Evolutionary conservation across 1,284 basidiomycete species (phyloP).

Genomic region (Microbotryum saponariae): DNA sequence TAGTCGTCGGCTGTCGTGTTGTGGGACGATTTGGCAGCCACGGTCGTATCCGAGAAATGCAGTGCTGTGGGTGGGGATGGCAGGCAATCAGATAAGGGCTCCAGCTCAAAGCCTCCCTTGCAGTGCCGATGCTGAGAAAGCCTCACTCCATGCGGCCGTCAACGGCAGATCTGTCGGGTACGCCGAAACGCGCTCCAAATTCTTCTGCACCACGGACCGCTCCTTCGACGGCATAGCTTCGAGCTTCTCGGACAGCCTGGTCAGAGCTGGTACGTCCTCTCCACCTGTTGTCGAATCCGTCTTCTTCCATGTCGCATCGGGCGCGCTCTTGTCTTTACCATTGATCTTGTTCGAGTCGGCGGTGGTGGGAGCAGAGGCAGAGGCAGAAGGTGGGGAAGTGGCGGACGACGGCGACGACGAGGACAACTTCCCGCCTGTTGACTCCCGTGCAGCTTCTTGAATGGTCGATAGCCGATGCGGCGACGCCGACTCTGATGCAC

Average conservation of each 20-base stretch:
- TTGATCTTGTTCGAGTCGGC: not conserved
- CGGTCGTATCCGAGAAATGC: slow-evolving; percentile 30
- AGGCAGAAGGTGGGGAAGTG: too few species aligned
- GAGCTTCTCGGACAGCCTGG: slow-evolving; percentile 6
- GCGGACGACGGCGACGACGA: too few species aligned
- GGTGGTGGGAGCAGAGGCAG: not conserved
- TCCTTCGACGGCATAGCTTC: slow-evolving; percentile 10
- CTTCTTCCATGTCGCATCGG: too few species aligned
- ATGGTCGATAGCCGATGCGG: too few species aligned
- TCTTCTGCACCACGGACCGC: slow-evolving; percentile 14
- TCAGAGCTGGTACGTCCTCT: not conserved
- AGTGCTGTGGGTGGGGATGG: slow-evolving; percentile 11
- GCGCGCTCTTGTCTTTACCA: not conserved
- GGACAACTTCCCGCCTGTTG: too few species aligned
- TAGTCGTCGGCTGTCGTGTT: slow-evolving; percentile 27
- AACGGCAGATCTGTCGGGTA: slow-evolving; percentile 28
- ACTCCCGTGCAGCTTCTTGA: too few species aligned
- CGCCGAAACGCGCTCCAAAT: slow-evolving; percentile 15
- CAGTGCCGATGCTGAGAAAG: too few species aligned
- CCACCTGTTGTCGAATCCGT: not conserved
- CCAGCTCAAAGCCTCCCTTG: too few species aligned
- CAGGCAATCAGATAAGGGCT: not conserved
- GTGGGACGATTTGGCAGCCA: slow-evolving; percentile 24
- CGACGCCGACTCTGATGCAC: too few species aligned
- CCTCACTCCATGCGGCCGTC: slow-evolving; percentile 29